Conservation (phyloP, 352 stramenopile genomes). For the Globisporangium nodosum region DNA sequence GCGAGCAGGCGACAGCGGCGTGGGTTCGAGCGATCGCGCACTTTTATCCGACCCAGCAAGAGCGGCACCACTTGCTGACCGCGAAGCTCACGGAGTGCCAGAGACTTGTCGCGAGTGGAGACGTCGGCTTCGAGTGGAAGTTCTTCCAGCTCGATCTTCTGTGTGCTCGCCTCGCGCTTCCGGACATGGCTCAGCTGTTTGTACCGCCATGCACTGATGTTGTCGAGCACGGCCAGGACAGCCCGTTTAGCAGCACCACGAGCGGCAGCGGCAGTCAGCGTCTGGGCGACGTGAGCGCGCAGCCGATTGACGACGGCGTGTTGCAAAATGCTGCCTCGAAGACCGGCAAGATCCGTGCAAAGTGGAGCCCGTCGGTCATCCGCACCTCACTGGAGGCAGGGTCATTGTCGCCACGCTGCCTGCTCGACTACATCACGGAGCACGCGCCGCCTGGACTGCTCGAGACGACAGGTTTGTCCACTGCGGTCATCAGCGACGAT, state of each 20-base stretch:
- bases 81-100: slow-evolving; percentile 54
- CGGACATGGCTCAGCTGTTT: slow-evolving; percentile 74
- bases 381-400: slow-evolving; percentile 49
- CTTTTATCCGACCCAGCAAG: slow-evolving; percentile 66
- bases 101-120: slow-evolving; percentile 17
- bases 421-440: slow-evolving; percentile 66
- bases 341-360: slow-evolving; percentile 51
- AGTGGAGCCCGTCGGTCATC: slow-evolving; percentile 54
- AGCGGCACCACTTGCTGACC: slow-evolving; percentile 49
- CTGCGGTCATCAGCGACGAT: slow-evolving; percentile 27
- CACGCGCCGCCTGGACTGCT: slow-evolving; percentile 52
- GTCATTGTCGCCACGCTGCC: slow-evolving; percentile 53
- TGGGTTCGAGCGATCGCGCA: slow-evolving; percentile 71
- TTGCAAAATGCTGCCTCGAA: slow-evolving; percentile 60
- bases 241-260: slow-evolving; percentile 6
- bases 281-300: slow-evolving; percentile 21
- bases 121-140: slow-evolving; percentile 33
- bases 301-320: slow-evolving; percentile 58
- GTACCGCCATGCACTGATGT: slow-evolving; percentile 63
- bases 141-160: slow-evolving; percentile 78
- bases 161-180: slow-evolving; percentile 64
- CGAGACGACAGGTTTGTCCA: slow-evolving; percentile 31
- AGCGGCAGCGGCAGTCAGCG: neutral
- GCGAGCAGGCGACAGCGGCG: slow-evolving; percentile 59
- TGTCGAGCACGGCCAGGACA: slow-evolving; percentile 35